phyloP scores from a whole-genome alignment of 371 early-diverging fungal genomes.

The Haplosporangium sp. region DNA sequence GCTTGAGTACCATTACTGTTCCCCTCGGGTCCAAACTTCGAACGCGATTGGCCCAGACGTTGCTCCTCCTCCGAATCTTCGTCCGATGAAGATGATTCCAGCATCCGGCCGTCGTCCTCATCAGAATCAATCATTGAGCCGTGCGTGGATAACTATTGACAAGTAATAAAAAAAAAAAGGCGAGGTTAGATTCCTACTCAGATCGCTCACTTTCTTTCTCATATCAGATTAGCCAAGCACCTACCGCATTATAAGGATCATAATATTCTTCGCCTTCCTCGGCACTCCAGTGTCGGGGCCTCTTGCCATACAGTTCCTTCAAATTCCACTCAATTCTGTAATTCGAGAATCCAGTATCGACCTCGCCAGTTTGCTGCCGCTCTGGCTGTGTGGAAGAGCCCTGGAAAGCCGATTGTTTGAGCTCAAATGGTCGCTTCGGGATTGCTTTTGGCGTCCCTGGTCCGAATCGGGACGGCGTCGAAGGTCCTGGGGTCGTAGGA shows the following conservation, averaged over 20 bases:
- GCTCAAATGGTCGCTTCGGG: conserved; percentile 23
- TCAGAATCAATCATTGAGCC: conserved; percentile 49
- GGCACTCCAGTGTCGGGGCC: conserved; percentile 52
- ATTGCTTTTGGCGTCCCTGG: conserved; percentile 32
- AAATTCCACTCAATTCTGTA: conserved; percentile 55
- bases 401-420: conserved; percentile 7
- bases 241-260: conserved; percentile 54
- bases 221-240: conserved; percentile 11
- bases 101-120: conserved; percentile 26
- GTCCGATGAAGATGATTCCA: conserved; percentile 30
- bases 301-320: conserved; percentile 52
- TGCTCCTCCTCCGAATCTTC: conserved; percentile 25
- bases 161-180: background rate
- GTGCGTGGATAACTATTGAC: conserved; percentile 41
- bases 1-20: conserved; percentile 7
- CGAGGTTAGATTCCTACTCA: too few relatives aligned
- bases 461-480: conserved; percentile 41
- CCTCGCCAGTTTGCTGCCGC: conserved; percentile 17
- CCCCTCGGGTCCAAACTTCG: conserved; percentile 13
- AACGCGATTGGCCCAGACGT: conserved; percentile 2
- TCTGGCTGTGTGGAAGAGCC: conserved; percentile 3
- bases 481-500: conserved; percentile 47
- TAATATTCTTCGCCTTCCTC: conserved; percentile 44
- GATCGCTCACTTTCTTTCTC: too few relatives aligned
- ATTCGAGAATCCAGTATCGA: conserved; percentile 46